These are phyloP conservation scores for Tetrapisispora fleetii DNA, from an alignment of 805 yeast species.

Conservation along the genomic window DNA sequence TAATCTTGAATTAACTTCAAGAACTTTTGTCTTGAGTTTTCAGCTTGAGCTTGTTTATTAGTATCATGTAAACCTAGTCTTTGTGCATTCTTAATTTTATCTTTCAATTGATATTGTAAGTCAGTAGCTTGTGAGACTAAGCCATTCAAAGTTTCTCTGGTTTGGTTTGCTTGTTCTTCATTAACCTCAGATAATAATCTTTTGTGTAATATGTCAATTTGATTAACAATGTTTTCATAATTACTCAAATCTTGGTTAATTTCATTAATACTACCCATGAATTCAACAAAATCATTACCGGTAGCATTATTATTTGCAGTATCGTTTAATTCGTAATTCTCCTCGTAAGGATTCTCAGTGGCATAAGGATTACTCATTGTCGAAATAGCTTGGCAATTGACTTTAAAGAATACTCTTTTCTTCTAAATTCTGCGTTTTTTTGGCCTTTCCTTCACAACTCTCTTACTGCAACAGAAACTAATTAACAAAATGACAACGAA, in stretches of 20 bases:
- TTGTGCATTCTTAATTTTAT: constrained; percentile 68
- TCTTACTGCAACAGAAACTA: too few species aligned
- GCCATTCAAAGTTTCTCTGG: constrained; percentile 67
- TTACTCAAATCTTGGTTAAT: constrained; percentile 61
- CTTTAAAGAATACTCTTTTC: neutral
- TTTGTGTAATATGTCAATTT: constrained; percentile 61
- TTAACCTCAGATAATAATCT: constrained; percentile 64
- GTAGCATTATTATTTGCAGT: constrained; percentile 2
- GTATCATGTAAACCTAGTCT: constrained; percentile 58
- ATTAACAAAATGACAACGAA: too few species aligned
- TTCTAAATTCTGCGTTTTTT: neutral
- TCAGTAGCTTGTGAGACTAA: constrained; percentile 70
- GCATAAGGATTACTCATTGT: constrained; percentile 20
- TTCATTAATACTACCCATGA: constrained; percentile 58
- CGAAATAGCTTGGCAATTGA: neutral
- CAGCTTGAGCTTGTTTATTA: constrained; percentile 84
- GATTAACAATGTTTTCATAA: constrained; percentile 58
- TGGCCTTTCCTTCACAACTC: too few species aligned
- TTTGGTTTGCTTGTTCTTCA: constrained; percentile 55
- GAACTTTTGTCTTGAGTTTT: constrained; percentile 75
- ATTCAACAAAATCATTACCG: constrained; percentile 44
- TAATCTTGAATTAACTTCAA: constrained; percentile 79
- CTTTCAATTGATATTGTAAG: constrained; percentile 65
- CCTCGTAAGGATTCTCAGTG: constrained; percentile 12
- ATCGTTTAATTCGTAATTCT: constrained; percentile 6